A percentile compares a stretch with the other conserved stretches of the same genome.
Evolutionary conservation across 2,329 filamentous ascomycete genomes (phyloP).

Genomic region (Neopestalotiopsis sp.): DNA sequence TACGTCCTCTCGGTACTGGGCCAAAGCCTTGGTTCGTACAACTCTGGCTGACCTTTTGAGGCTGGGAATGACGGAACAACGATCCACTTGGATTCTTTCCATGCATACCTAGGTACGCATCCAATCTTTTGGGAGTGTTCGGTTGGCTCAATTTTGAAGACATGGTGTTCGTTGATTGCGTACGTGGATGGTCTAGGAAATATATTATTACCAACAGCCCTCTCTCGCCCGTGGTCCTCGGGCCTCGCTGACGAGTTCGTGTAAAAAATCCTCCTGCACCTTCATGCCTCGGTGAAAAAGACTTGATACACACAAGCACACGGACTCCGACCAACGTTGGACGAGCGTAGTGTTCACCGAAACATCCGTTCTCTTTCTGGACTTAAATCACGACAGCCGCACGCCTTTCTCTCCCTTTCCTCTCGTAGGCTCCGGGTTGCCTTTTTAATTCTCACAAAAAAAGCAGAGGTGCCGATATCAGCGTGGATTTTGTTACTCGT

Average conservation of each 20-base stretch:
- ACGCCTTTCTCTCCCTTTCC: neutral
- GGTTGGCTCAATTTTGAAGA: neutral
- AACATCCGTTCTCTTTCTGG: conserved; percentile 9
- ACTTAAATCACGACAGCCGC: neutral
- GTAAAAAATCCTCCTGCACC: neutral
- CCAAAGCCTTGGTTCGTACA: conserved; percentile 25
- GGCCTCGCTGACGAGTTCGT: neutral
- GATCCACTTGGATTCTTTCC: conserved; percentile 13
- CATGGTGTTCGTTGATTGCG: neutral
- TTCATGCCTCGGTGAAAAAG: neutral
- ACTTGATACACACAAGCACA: conserved; percentile 7
- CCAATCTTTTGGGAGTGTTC: neutral
- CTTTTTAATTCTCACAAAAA: neutral
- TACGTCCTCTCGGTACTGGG: neutral
- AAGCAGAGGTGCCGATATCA: neutral
- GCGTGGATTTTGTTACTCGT: neutral
- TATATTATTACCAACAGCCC: conserved; percentile 6
- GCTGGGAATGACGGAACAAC: conserved; percentile 38
- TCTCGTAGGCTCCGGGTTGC: neutral
- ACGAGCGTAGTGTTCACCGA: conserved; percentile 10
- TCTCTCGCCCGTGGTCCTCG: neutral
- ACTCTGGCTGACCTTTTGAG: conserved; percentile 24
- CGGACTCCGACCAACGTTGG: conserved; percentile 11
- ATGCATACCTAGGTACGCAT: neutral
- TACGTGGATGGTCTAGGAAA: neutral